A percentile compares a stretch with the other conserved stretches of the same genome.
These are phyloP conservation scores for Calonectria naviculata DNA, from an alignment of 2,329 filamentous ascomycete genomes.

Conservation along the genomic window DNA sequence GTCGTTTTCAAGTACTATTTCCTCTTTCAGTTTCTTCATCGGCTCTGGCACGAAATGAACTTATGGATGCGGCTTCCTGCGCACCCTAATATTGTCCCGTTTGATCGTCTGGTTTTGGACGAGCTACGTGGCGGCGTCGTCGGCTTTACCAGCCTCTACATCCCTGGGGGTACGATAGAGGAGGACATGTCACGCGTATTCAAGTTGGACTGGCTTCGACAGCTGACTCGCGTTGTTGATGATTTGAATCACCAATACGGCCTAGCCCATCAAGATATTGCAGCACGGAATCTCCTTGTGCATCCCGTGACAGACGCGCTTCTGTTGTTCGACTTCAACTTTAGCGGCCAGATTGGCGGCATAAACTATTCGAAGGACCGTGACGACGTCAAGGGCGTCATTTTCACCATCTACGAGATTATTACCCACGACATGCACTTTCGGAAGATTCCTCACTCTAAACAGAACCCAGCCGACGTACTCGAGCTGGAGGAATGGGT, in stretches of 20 bases:
- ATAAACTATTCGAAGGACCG: too few relatives aligned
- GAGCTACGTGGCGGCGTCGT: constrained; percentile 43
- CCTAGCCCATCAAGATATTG: constrained; percentile 52
- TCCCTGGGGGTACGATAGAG: constrained; percentile 45
- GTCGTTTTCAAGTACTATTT: background rate
- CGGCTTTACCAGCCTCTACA: constrained; percentile 48
- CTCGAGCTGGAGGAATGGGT: too few relatives aligned
- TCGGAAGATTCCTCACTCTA: too few relatives aligned
- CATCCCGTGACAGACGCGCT: constrained; percentile 44
- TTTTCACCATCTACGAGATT: too few relatives aligned
- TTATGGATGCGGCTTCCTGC: background rate
- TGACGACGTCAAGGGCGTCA: too few relatives aligned
- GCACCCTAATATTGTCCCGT: constrained; percentile 37
- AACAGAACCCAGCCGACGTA: too few relatives aligned
- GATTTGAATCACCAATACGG: constrained; percentile 50
- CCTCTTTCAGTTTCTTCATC: background rate
- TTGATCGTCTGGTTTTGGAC: constrained; percentile 47
- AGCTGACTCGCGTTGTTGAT: constrained; percentile 49
- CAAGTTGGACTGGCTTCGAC: constrained; percentile 48
- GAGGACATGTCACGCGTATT: constrained; percentile 44
- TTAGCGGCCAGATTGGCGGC: too few relatives aligned
- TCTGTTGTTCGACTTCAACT: too few relatives aligned
- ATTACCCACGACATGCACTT: too few relatives aligned
- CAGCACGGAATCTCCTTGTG: constrained; percentile 50
- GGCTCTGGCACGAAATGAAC: background rate